Evolutionary conservation across 2,329 filamentous ascomycete species (phyloP), one percentile per base, ranked within the genome.

Genomic region (Alternaria rosae): DNA sequence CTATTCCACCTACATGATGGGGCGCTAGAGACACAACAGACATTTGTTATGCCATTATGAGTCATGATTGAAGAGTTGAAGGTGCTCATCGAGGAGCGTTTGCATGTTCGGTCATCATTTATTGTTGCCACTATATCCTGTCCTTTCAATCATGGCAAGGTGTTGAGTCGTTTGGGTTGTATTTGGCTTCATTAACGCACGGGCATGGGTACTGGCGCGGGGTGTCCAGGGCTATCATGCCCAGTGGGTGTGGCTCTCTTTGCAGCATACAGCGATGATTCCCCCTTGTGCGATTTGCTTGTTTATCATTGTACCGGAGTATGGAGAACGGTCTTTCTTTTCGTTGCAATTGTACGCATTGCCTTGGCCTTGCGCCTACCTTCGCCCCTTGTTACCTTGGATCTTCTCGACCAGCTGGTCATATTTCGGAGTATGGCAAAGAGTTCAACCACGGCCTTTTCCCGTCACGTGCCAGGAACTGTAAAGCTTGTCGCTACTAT

Each of bases 241-340:
- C 72, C 67, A 65, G 73, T 71, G 71, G 76, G 70, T 69, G 70
- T 74, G 73, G 75, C 72, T 69, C 75, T 72, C 73, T 78, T 80
- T 79, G 71, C 70, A 78, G 77, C 77, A 79, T 80, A 78, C 75
- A 79, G 77, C 78, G 76, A 79, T 79, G 78, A 80, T 80, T 79
- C 77, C 78, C 78, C 78, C 76, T 79, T 78, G 74, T 72, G 77
- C 78, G 76, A 76, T 78, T 73, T 77, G 60, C 71, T 76, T 72
- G 53, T 62, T 56, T 43, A 70, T 66, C 67, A 65, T 57, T 68
- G 67, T 72, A 70, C 66, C 65, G 76, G 76, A 71, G 76, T 76
- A 35, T 61, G 63, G 66, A 69, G 68, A 71, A 50, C 23, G 54
- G 55, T 53, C 56, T 42, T 45, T 21, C 32, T 54, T 59, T 50